Percentiles rank a stretch among this genome's conserved stretches.
phyloP scores from a whole-genome alignment of 2,329 filamentous ascomycete genomes.

The Colletotrichum sublineola region DNA sequence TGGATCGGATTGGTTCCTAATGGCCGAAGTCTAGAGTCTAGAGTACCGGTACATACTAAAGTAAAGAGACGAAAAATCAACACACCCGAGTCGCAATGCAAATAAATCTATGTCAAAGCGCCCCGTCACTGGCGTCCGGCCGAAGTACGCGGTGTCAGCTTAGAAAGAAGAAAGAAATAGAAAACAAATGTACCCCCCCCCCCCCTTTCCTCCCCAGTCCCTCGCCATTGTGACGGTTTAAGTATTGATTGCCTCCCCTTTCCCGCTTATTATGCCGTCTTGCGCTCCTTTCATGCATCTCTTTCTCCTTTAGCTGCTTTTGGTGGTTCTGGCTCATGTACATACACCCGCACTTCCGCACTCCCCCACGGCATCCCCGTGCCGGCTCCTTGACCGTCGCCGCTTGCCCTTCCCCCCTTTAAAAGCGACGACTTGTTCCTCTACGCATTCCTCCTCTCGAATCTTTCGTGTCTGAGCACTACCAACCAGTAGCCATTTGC shows the following conservation, averaged over 20 bases:
- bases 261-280: neutral
- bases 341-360: slow-evolving; percentile 21
- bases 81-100: neutral
- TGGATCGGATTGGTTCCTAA: slow-evolving; percentile 16
- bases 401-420: slow-evolving; percentile 3
- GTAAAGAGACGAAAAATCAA: neutral
- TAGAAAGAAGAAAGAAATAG: neutral
- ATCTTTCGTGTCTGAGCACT: neutral
- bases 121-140: slow-evolving; percentile 9
- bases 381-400: slow-evolving; percentile 4
- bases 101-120: neutral
- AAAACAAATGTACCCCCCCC: neutral
- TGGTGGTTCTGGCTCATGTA: slow-evolving; percentile 4
- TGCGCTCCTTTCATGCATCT: neutral
- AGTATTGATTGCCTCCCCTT: slow-evolving; percentile 22
- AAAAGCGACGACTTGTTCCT: neutral
- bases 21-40: neutral
- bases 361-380: slow-evolving; percentile 39
- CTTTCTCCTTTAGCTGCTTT: slow-evolving; percentile 9
- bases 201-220: neutral
- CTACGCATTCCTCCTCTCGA: slow-evolving; percentile 1
- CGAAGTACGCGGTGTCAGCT: slow-evolving; percentile 14
- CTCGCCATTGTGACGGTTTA: slow-evolving; percentile 28
- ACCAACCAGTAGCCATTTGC: neutral
- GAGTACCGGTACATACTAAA: too few relatives aligned